phyloP scores from a whole-genome alignment of 2,329 filamentous ascomycete genomes.

The Scorias spongiosa region DNA sequence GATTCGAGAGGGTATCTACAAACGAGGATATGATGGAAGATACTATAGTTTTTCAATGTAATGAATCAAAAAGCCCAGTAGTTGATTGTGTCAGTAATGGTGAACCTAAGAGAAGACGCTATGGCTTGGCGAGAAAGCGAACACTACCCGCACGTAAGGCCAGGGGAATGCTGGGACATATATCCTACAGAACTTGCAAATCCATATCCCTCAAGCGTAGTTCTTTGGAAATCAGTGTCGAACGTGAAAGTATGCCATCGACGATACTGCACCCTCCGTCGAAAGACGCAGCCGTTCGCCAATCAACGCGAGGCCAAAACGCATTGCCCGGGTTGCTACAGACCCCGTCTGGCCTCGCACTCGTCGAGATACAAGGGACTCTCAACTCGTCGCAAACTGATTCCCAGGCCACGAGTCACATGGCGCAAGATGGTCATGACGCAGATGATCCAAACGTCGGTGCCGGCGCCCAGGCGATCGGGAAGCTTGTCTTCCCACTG shows the following conservation, averaged over 20 bases:
- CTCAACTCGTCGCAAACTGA: conserved; percentile 51
- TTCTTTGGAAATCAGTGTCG: too few species aligned
- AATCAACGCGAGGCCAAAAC: conserved; percentile 21
- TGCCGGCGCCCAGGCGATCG: conserved; percentile 31
- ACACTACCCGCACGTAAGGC: too few species aligned
- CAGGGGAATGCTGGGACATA: too few species aligned
- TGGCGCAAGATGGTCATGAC: conserved; percentile 10
- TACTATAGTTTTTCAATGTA: too few species aligned
- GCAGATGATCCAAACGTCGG: conserved; percentile 11
- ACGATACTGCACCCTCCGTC: background rate
- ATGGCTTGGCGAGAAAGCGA: too few species aligned
- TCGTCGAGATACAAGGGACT: conserved; percentile 84
- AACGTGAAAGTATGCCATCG: background rate
- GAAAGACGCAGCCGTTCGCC: background rate
- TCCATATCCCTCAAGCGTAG: too few species aligned
- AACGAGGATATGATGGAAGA: too few species aligned
- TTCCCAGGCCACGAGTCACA: conserved; percentile 12
- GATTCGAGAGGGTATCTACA: too few species aligned
- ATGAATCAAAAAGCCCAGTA: too few species aligned
- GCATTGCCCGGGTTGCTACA: conserved; percentile 71
- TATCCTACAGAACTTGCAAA: too few species aligned
- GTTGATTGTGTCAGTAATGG: too few species aligned
- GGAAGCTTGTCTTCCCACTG: conserved; percentile 63
- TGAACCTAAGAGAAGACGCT: too few species aligned
- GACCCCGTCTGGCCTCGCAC: conserved; percentile 74